Evolutionary conservation across 2,329 filamentous ascomycete genomes (phyloP).

Genomic region (Fusarium oligoseptatum): DNA sequence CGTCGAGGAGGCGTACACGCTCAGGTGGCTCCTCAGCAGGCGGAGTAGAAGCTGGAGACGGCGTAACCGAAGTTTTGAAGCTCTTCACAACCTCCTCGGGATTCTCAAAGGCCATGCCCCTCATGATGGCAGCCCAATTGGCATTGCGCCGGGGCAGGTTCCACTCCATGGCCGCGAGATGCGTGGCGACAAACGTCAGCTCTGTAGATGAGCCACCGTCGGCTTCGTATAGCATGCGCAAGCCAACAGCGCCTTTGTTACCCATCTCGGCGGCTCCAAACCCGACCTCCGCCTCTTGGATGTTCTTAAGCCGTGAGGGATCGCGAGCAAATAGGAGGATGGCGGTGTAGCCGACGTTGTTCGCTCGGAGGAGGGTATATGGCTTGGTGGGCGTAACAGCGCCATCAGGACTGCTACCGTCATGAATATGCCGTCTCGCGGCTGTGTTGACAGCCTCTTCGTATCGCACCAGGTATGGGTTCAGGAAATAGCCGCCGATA

Average conservation of each 20-base stretch:
- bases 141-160: slow-evolving; percentile 81
- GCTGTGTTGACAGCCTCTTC: slow-evolving; percentile 79
- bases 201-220: slow-evolving; percentile 62
- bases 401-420: slow-evolving; percentile 15
- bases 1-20: slow-evolving; percentile 51
- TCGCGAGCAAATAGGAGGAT: slow-evolving; percentile 86
- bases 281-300: slow-evolving; percentile 86
- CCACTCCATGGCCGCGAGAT: slow-evolving; percentile 90
- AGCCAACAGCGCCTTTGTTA: slow-evolving; percentile 92
- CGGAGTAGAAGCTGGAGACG: slow-evolving; percentile 40
- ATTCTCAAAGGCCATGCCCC: slow-evolving; percentile 80
- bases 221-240: slow-evolving; percentile 73
- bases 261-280: slow-evolving; percentile 91
- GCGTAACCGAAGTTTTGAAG: slow-evolving; percentile 42
- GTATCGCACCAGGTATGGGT: slow-evolving; percentile 81
- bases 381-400: slow-evolving; percentile 50
- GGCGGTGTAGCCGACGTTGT: slow-evolving; percentile 89
- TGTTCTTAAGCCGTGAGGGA: slow-evolving; percentile 68
- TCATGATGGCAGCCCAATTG: slow-evolving; percentile 89
- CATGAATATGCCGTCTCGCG: slow-evolving; percentile 28
- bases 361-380: slow-evolving; percentile 78
- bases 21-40: slow-evolving; percentile 45
- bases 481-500: slow-evolving; percentile 84
- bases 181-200: slow-evolving; percentile 88
- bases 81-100: slow-evolving; percentile 56